Conservation (phyloP, 2,329 filamentous ascomycete species). For the Alternaria viburni region DNA sequence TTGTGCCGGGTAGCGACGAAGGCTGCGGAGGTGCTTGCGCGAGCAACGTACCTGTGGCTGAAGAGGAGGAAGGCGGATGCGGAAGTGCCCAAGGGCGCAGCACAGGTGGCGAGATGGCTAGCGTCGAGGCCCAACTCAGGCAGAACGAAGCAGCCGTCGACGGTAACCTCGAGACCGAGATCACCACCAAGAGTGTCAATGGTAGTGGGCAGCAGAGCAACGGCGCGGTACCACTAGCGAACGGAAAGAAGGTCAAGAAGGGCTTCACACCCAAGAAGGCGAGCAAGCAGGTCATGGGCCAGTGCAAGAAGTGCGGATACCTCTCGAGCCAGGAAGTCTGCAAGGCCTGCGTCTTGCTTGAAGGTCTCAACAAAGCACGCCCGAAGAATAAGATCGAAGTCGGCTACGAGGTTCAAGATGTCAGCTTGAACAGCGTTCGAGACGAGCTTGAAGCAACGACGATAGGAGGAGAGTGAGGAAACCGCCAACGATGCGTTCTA, state of each 20-base stretch:
- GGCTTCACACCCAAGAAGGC: slow-evolving; percentile 37
- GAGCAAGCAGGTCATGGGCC: slow-evolving; percentile 74
- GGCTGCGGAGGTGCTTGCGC: slow-evolving; percentile 40
- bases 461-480: slow-evolving; percentile 26
- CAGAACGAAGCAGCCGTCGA: slow-evolving; percentile 66
- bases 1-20: slow-evolving; percentile 68
- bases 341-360: slow-evolving; percentile 89
- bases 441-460: slow-evolving; percentile 31
- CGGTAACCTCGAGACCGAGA: slow-evolving; percentile 69
- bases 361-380: slow-evolving; percentile 81
- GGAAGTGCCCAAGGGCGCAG: slow-evolving; percentile 71
- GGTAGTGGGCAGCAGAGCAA: slow-evolving; percentile 44
- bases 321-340: slow-evolving; percentile 93
- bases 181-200: slow-evolving; percentile 51
- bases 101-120: slow-evolving; percentile 78
- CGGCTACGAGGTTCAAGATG: slow-evolving; percentile 29
- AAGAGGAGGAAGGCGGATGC: slow-evolving; percentile 74
- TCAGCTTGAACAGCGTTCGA: slow-evolving; percentile 27
- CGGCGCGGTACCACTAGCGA: slow-evolving; percentile 18
- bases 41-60: slow-evolving; percentile 48
- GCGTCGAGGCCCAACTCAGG: slow-evolving; percentile 76
- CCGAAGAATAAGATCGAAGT: slow-evolving; percentile 50
- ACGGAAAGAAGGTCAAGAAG: slow-evolving; percentile 30
- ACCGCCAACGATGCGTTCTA: background rate
- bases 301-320: slow-evolving; percentile 88